phyloP scores from a whole-genome alignment of 148 eudicot species.

The Polygonum aviculare region DNA sequence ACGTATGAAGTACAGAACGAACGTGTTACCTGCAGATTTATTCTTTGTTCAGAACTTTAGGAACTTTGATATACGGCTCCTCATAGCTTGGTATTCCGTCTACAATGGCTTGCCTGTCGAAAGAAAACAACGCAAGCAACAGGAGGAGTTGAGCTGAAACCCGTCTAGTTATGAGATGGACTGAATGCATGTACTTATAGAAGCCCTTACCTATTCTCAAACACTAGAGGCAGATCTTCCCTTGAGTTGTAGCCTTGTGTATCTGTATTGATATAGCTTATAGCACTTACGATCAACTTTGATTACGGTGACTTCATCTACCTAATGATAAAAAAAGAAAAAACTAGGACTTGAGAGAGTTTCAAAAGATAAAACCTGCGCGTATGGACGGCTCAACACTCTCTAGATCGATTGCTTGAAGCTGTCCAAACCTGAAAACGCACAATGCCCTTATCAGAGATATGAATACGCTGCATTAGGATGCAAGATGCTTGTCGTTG shows the following conservation, averaged over 20 bases:
- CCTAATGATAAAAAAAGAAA: not conserved
- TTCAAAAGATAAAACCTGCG: slow-evolving; percentile 39
- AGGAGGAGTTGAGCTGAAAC: not conserved
- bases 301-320: not conserved
- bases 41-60: slow-evolving; percentile 79
- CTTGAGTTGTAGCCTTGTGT: slow-evolving; percentile 70
- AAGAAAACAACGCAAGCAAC: not conserved
- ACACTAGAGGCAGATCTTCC: slow-evolving; percentile 59
- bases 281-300: not conserved
- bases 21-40: slow-evolving; percentile 11
- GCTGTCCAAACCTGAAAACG: slow-evolving; percentile 82
- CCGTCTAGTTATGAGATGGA: not conserved
- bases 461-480: not conserved
- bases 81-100: slow-evolving; percentile 69
- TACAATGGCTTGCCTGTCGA: slow-evolving; percentile 60
- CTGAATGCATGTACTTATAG: not conserved
- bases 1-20: not conserved
- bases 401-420: slow-evolving; percentile 84
- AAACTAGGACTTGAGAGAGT: not conserved
- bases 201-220: slow-evolving; percentile 51
- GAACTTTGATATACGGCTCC: slow-evolving; percentile 86
- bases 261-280: slow-evolving; percentile 25
- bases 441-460: not conserved
- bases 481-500: too few relatives aligned
- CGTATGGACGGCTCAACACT: slow-evolving; percentile 85